A percentile compares a stretch with the other conserved stretches of the same genome.
Conservation (phyloP, 75 land plant genomes). For the Sequoia sempervirens region DNA sequence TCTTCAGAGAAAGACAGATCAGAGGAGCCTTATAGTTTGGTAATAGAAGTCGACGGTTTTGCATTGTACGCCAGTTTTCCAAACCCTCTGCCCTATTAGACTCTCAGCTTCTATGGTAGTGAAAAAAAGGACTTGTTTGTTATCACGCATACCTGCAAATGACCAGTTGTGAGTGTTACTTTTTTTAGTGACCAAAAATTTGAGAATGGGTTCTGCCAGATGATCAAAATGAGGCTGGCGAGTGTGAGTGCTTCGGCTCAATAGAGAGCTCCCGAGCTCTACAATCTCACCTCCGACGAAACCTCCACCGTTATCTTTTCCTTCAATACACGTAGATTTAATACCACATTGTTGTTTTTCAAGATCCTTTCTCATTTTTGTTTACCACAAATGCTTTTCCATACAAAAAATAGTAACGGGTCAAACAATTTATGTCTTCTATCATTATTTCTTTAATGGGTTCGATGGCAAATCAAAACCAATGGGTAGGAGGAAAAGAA, state of each 20-base stretch:
- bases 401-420: too few relatives aligned
- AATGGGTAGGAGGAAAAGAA: too few relatives aligned
- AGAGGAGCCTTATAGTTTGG: slow-evolving; percentile 26
- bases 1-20: slow-evolving; percentile 12
- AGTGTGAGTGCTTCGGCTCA: neutral
- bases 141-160: neutral
- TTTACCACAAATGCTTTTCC: too few relatives aligned
- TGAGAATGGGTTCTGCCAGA: slow-evolving; percentile 6
- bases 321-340: slow-evolving; percentile 4
- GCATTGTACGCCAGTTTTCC: slow-evolving; percentile 18
- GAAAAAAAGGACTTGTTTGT: neutral
- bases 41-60: slow-evolving; percentile 21
- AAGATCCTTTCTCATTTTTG: too few relatives aligned
- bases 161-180: neutral
- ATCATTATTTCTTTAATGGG: too few relatives aligned
- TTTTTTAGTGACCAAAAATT: slow-evolving; percentile 9
- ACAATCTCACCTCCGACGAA: neutral
- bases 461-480: too few relatives aligned
- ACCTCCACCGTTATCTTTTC: neutral
- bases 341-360: too few relatives aligned
- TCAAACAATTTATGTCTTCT: too few relatives aligned
- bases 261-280: neutral
- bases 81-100: neutral
- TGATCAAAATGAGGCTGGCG: slow-evolving; percentile 3
- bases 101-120: slow-evolving; percentile 8